phyloP scores from a whole-genome alignment of 129 eudicot species.

The Flaveria bidentis region DNA sequence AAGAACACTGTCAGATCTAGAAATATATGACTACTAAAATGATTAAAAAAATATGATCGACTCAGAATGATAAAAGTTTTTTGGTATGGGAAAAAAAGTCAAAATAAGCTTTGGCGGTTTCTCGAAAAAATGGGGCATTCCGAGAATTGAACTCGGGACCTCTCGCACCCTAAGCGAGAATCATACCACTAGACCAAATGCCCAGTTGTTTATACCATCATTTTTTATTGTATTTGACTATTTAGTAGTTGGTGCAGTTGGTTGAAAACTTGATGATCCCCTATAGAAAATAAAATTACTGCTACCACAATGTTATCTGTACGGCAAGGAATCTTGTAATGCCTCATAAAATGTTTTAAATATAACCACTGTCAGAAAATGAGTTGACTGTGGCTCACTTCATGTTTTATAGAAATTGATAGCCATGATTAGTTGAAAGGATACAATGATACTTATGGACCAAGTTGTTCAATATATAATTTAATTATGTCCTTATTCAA shows the following conservation, averaged over 20 bases:
- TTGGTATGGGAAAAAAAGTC: constrained; percentile 6
- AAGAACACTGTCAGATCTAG: background rate
- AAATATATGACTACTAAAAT: background rate
- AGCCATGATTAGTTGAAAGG: background rate
- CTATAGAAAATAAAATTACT: background rate
- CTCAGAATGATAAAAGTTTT: background rate
- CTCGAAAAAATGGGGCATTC: constrained; percentile 45
- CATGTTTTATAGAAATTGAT: background rate
- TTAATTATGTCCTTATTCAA: constrained; percentile 2
- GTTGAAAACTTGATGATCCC: background rate
- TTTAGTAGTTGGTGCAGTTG: constrained; percentile 2
- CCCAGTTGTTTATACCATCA: constrained; percentile 42
- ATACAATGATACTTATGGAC: constrained; percentile 16
- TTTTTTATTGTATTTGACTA: background rate
- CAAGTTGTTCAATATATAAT: background rate
- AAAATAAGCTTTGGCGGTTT: background rate
- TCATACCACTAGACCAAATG: constrained; percentile 97
- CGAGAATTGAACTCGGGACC: constrained; percentile 99
- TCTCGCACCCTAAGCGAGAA: constrained; percentile 99
- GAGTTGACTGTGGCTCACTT: constrained; percentile 14
- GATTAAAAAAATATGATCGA: background rate
- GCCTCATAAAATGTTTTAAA: constrained; percentile 9
- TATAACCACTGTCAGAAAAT: constrained; percentile 17
- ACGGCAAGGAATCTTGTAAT: constrained; percentile 11
- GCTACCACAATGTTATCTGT: background rate